Evolutionary conservation across 768 basidiomycete genomes (phyloP).

Genomic region (Dioszegia aurantiaca): DNA sequence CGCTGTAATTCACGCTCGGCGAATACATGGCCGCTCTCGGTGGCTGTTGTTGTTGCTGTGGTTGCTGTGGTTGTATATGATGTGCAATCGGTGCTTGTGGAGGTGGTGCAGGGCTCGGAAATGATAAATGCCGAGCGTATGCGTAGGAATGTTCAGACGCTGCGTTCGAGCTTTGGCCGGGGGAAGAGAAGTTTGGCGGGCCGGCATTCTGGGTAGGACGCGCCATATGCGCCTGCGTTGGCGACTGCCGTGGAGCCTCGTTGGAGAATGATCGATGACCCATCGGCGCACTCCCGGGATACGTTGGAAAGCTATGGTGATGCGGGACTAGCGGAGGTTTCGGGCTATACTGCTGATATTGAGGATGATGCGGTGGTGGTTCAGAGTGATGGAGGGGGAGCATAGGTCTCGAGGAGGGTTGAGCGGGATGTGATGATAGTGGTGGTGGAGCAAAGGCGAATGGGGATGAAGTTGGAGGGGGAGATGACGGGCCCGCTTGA

Average conservation of each 20-base stretch:
- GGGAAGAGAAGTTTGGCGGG: conserved; percentile 11
- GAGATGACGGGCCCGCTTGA: conserved; percentile 22
- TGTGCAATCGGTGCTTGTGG: conserved; percentile 1
- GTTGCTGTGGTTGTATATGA: conserved; percentile 13
- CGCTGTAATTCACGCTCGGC: conserved; percentile 16
- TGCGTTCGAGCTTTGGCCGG: conserved; percentile 17
- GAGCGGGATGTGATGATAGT: conserved; percentile 24
- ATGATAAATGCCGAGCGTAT: conserved; percentile 20
- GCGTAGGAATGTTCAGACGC: conserved; percentile 13
- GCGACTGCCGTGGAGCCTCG: conserved; percentile 21
- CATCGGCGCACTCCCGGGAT: conserved; percentile 29
- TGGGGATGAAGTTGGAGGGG: conserved; percentile 37
- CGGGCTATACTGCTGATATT: conserved; percentile 19
- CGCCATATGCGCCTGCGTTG: conserved; percentile 17
- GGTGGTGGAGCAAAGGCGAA: conserved; percentile 48
- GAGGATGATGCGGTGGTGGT: conserved; percentile 10
- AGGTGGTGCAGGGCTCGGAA: conserved; percentile 8
- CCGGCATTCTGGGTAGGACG: conserved; percentile 13
- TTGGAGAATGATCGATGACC: conserved; percentile 37
- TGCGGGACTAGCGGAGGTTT: conserved; percentile 19
- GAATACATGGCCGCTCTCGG: conserved; percentile 27
- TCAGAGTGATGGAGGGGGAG: conserved; percentile 17
- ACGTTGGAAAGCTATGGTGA: conserved; percentile 28
- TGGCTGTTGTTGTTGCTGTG: conserved; percentile 21
- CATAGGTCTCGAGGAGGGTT: conserved; percentile 28